Evolutionary conservation across 164 flowering plant genomes (phyloP), one percentile per base, ranked within the genome.

Genomic region (Aristolochia californica): DNA sequence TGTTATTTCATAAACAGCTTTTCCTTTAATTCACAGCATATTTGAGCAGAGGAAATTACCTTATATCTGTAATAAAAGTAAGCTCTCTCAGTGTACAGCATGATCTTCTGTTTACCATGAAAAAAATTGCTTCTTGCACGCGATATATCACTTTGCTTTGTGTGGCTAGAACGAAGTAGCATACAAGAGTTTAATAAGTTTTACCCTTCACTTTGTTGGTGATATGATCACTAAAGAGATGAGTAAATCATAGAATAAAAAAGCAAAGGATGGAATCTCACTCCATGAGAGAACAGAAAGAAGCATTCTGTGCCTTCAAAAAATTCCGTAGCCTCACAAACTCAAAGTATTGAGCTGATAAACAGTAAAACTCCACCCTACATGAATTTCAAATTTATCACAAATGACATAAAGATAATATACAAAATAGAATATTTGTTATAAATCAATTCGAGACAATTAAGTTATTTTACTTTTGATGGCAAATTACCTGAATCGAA

Each of bases 11-110:
- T 21, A 38, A 38, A 50, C 4, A 48, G 4, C 2, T 4, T 51
- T 20, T 51, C 26, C 26, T 20, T 25, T 45, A 22, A 0, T 21
- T 24, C 11, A 45, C 0, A 22, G 13, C 27, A 24, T 38, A 15
- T 17, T 17, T 17, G 53, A 25, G 23, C 26, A 44, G 14, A n/a
- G 15, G 11, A 30, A 57, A 59, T 26, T 45, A 91, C 97, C 97
- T 93, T 93, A 64, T 85, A 93, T 83, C 99, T 75, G 67, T 76
- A 83, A 73, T 84, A 89, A 70, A 89, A 93, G 68, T 89, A 96
- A 64, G 83, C 76, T 68, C 99, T 78, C 72, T 93, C 96, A 13
- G 91, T 87, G 75, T 87, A 93, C 47, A 89, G 83, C 88, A 89
- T 81, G 53, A 93, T 87, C 66, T 85, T 87, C 59, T 76, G 64